Base-by-base conservation (phyloP, 768 basidiomycete genomes). In the Infundibulicybe gibba region DNA sequence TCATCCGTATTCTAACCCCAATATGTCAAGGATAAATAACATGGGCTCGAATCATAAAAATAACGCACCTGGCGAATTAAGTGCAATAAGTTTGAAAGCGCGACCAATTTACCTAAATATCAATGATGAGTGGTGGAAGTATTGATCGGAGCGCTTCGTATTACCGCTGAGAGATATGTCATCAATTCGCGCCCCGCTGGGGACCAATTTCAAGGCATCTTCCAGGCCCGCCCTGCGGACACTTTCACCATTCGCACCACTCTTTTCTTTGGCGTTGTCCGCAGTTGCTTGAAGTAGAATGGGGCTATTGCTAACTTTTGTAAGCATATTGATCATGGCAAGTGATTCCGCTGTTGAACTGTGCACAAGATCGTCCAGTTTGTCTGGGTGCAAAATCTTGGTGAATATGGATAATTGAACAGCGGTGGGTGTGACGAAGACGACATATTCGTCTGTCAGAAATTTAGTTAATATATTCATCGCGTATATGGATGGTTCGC, bases 281-380 rank as follows among this genome's bases (percentile, higher is more conserved):
- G 78, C 79, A 4, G 85, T 83, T n/a, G 87, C 83, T 57, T 87
- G 90, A 38, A 94, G 69, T 25, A 98, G 69, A 31, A 91, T 81
- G 0, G 95, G 95, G 55, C 91, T 94, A 60, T 90, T 98, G 71
- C 89, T 92, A 51, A 98, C 78, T 74, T 97, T 97, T 11, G 85
- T 88, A 31, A 97, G 74, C 48, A 81, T 72, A 46, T 79, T 83
- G 54, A 97, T 90, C 19, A 94, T 61, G 14, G 85, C 85, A 15
- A 94, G 76, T 2, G 89, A 86, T 54, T 88, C 84, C 0, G 85
- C 85, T 0, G 85, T 88, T 1, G 81, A 81, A 42, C 82, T 79
- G 53, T 84, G 75, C 20, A 86, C 77, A 5, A 94, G 67, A 41
- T 77, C 75, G 49, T 85, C 80, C 20, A 94, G 63, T 48, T 80